Percentiles rank a stretch among this genome's conserved stretches.
Evolutionary conservation across 1,139 yeast genomes (phyloP).

Genomic region (Casaregolazyma lundiana): DNA sequence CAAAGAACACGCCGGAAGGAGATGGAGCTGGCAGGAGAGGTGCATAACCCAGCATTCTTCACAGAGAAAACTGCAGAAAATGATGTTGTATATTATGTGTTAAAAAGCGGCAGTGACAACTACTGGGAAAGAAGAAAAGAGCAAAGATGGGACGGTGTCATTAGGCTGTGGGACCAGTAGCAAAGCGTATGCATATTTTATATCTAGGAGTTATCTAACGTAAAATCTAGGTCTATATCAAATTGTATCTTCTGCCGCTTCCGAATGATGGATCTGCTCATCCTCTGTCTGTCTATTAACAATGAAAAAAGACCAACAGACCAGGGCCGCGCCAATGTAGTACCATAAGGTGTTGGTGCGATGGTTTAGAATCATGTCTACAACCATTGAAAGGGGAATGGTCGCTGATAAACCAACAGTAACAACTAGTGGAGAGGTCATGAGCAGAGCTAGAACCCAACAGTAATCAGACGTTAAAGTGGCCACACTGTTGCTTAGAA

Average conservation of each 20-base stretch:
- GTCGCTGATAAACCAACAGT: constrained; percentile 92
- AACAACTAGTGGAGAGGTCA: constrained; percentile 90
- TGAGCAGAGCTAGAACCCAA: constrained; percentile 92
- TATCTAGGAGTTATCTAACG: not conserved
- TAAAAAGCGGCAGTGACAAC: constrained; percentile 55
- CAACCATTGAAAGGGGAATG: constrained; percentile 90
- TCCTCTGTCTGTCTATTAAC: constrained; percentile 73
- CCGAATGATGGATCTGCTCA: constrained; percentile 31
- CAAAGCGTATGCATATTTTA: not conserved
- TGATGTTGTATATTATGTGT: constrained; percentile 50
- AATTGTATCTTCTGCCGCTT: not conserved
- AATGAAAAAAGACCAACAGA: constrained; percentile 75
- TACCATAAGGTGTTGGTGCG: constrained; percentile 59
- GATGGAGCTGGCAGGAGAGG: constrained; percentile 43
- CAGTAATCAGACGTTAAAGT: constrained; percentile 86
- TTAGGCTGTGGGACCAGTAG: constrained; percentile 24
- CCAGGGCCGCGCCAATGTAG: constrained; percentile 72
- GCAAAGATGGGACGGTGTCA: constrained; percentile 33
- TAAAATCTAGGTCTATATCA: not conserved
- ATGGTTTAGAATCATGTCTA: constrained; percentile 73
- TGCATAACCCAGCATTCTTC: constrained; percentile 63
- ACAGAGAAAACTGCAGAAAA: constrained; percentile 27
- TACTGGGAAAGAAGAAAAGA: constrained; percentile 67
- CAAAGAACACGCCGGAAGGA: constrained; percentile 75
- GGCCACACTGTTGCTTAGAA: constrained; percentile 62